phyloP scores from a whole-genome alignment of 345 rosid genomes.

The Punica granatum region DNA sequence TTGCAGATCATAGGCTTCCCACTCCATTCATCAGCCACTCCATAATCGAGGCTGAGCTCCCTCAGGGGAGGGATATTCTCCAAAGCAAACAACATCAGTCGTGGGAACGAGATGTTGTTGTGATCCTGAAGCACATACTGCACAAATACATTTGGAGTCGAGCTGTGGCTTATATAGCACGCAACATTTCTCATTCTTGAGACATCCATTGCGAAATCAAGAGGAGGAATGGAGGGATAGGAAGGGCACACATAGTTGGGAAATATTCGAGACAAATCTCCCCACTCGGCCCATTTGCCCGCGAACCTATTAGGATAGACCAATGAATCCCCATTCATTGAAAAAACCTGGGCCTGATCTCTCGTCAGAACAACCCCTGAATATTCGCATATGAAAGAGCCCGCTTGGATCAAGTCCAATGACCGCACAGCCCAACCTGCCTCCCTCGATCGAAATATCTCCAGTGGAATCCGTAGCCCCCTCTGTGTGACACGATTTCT shows the following conservation, averaged over 20 bases:
- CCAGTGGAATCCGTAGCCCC: slow-evolving; percentile 62
- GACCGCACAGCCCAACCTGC: slow-evolving; percentile 93
- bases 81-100: slow-evolving; percentile 82
- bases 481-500: slow-evolving; percentile 72
- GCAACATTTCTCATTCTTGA: slow-evolving; percentile 91
- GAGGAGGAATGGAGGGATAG: slow-evolving; percentile 67
- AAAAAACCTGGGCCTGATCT: slow-evolving; percentile 73
- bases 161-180: slow-evolving; percentile 86
- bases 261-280: slow-evolving; percentile 70
- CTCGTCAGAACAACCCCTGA: slow-evolving; percentile 80
- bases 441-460: slow-evolving; percentile 81
- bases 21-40: slow-evolving; percentile 53
- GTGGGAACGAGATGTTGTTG: slow-evolving; percentile 81
- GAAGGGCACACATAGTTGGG: slow-evolving; percentile 47
- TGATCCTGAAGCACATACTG: slow-evolving; percentile 85
- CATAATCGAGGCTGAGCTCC: slow-evolving; percentile 94
- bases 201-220: slow-evolving; percentile 94
- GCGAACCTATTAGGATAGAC: slow-evolving; percentile 71
- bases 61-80: slow-evolving; percentile 89
- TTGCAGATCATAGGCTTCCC: slow-evolving; percentile 49
- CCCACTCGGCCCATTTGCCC: slow-evolving; percentile 75
- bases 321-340: slow-evolving; percentile 77
- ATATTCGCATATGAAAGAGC: slow-evolving; percentile 86
- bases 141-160: slow-evolving; percentile 78
- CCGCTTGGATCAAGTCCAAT: slow-evolving; percentile 78